These are phyloP conservation scores for Copromyces sp. DNA, from an alignment of 495 filamentous ascomycete species.

Conservation along the genomic window DNA sequence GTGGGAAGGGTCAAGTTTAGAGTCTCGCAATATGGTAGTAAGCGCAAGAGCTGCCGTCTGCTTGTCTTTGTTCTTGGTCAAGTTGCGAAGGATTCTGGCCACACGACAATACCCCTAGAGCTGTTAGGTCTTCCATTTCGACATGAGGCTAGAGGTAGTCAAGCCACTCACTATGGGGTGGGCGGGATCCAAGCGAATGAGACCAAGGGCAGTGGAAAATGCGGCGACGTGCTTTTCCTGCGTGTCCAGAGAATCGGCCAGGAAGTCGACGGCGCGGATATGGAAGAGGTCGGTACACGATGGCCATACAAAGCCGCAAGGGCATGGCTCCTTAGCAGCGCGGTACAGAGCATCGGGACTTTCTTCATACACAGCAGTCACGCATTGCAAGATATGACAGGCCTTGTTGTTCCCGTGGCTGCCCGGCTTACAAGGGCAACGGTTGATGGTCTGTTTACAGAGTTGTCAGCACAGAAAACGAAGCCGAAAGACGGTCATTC, in stretches of 20 bases:
- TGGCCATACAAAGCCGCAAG: conserved; percentile 19
- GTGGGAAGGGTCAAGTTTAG: background rate
- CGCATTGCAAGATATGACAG: conserved; percentile 17
- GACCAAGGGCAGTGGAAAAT: conserved; percentile 15
- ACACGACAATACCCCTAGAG: conserved; percentile 21
- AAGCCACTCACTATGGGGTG: conserved; percentile 9
- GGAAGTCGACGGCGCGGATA: conserved; percentile 11
- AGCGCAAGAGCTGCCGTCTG: conserved; percentile 1
- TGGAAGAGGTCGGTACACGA: conserved; percentile 9
- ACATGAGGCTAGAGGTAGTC: background rate
- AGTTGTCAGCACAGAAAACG: background rate
- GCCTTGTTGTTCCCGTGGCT: conserved; percentile 18
- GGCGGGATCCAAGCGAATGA: conserved; percentile 15
- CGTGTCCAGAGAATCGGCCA: conserved; percentile 12
- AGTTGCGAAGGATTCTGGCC: conserved; percentile 10
- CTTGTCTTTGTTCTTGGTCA: conserved; percentile 3
- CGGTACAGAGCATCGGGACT: conserved; percentile 5
- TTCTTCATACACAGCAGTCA: conserved; percentile 3
- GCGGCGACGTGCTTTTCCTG: conserved; percentile 10
- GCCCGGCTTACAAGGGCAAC: conserved; percentile 9
- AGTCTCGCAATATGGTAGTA: conserved; percentile 4
- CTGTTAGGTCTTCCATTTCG: background rate
- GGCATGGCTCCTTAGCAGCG: conserved; percentile 5
- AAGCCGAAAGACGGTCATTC: background rate
- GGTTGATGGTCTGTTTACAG: conserved; percentile 9